Percentiles rank a stretch among this genome's conserved stretches.
phyloP scores from a whole-genome alignment of 73 alveolate species.

The Paramecium sexaurelia region DNA sequence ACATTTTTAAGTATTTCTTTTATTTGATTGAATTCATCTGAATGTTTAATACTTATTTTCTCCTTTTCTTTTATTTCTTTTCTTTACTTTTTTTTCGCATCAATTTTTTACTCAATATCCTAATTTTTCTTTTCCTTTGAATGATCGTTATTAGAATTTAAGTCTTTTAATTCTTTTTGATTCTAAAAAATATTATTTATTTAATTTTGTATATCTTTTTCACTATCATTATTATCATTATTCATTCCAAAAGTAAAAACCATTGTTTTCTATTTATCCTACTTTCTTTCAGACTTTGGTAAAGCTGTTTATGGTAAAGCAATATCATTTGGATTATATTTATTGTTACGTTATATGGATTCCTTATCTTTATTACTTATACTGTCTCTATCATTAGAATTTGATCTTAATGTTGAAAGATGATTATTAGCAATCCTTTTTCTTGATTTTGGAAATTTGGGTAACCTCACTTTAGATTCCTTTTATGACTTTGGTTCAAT shows the following conservation, averaged over 20 bases:
- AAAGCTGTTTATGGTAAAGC: neutral
- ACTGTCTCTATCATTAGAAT: neutral
- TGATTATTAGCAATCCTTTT: constrained; percentile 21
- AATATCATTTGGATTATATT: constrained; percentile 1
- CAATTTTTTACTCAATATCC: neutral
- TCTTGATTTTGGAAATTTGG: constrained; percentile 2
- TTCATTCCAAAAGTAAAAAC: neutral
- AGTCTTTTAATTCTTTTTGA: neutral
- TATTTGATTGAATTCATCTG: neutral
- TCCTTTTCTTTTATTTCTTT: neutral
- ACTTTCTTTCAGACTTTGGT: neutral
- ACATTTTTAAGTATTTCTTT: neutral
- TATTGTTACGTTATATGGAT: neutral
- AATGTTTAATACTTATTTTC: neutral
- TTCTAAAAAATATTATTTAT: neutral
- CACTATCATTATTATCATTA: neutral
- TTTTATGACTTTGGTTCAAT: neutral
- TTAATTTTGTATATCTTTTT: neutral
- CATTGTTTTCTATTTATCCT: neutral
- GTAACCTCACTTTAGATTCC: neutral
- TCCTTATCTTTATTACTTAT: neutral
- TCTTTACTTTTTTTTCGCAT: neutral
- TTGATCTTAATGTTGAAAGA: neutral
- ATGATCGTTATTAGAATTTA: neutral
- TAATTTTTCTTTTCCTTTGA: neutral